A percentile compares a stretch with the other conserved stretches of the same genome.
These are phyloP conservation scores for Galerina sulciceps DNA, from an alignment of 768 basidiomycete genomes.

Conservation along the genomic window DNA sequence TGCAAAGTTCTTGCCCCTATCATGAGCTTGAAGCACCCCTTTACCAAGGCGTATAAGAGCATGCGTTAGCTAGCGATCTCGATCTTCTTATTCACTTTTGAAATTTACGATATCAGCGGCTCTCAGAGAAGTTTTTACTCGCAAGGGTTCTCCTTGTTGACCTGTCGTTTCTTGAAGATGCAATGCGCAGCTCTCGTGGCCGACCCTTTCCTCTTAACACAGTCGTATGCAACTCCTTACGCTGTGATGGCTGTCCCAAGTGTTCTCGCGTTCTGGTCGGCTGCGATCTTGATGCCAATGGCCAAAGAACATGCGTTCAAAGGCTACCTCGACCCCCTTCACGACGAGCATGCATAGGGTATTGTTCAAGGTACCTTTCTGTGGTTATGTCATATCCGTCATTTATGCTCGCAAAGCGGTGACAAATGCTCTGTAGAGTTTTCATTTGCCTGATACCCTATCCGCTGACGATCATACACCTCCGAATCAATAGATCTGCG, in stretches of 20 bases:
- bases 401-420: neutral
- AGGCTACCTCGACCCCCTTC: constrained; percentile 7
- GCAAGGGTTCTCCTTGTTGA: constrained; percentile 39
- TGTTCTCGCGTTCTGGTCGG: constrained; percentile 54
- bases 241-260: constrained; percentile 55
- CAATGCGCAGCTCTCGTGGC: constrained; percentile 52
- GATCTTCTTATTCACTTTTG: constrained; percentile 61
- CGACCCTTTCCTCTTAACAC: constrained; percentile 80
- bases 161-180: neutral
- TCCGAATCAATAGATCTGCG: too few relatives aligned
- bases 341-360: neutral
- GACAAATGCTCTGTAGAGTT: too few relatives aligned
- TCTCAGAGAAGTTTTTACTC: constrained; percentile 62
- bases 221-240: constrained; percentile 83
- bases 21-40: constrained; percentile 87
- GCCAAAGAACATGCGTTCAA: constrained; percentile 66
- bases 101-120: constrained; percentile 64
- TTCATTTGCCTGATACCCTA: too few relatives aligned
- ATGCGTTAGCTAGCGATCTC: constrained; percentile 89
- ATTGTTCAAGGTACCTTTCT: neutral
- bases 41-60: constrained; percentile 84
- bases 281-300: constrained; percentile 59
- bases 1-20: constrained; percentile 82
- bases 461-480: too few relatives aligned
- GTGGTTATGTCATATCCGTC: neutral